Evolutionary conservation across 129 eudicot species (phyloP).

Genomic region (sunflower (Helianthus annuus)): DNA sequence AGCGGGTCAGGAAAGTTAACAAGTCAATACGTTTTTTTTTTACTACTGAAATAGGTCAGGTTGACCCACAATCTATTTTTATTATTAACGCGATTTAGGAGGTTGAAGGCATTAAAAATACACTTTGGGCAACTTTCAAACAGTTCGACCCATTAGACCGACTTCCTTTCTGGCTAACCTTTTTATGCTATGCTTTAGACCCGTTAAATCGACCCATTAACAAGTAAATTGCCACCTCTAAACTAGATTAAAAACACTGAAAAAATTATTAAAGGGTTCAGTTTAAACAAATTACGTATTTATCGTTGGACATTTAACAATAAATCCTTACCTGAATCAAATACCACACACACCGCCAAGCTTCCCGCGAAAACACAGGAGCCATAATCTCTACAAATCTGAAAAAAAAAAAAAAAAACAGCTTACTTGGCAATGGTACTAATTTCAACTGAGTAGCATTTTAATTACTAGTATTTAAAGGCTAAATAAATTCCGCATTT

Average conservation of each 20-base stretch:
- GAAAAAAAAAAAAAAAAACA: constrained; percentile 20
- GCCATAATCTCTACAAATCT: constrained; percentile 70
- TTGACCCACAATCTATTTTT: not conserved
- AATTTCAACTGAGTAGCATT: not conserved
- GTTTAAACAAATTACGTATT: not conserved
- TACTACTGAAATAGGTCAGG: not conserved
- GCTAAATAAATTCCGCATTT: too few species aligned
- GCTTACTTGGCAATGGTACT: not conserved
- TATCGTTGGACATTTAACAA: not conserved
- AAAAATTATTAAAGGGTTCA: not conserved
- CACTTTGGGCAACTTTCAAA: not conserved
- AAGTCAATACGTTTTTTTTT: not conserved
- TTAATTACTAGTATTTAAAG: not conserved
- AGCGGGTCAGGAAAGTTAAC: not conserved
- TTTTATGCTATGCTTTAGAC: not conserved
- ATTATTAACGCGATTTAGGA: not conserved
- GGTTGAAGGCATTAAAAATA: not conserved
- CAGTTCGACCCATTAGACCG: not conserved
- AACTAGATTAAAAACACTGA: not conserved
- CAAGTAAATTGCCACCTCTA: too few species aligned
- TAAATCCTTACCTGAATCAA: constrained; percentile 56
- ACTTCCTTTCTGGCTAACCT: not conserved
- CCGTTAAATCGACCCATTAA: not conserved
- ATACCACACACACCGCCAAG: constrained; percentile 27
- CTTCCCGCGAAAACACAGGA: constrained; percentile 23